Base-by-base conservation (phyloP, 768 basidiomycete species). In the Collybia mongolica region DNA sequence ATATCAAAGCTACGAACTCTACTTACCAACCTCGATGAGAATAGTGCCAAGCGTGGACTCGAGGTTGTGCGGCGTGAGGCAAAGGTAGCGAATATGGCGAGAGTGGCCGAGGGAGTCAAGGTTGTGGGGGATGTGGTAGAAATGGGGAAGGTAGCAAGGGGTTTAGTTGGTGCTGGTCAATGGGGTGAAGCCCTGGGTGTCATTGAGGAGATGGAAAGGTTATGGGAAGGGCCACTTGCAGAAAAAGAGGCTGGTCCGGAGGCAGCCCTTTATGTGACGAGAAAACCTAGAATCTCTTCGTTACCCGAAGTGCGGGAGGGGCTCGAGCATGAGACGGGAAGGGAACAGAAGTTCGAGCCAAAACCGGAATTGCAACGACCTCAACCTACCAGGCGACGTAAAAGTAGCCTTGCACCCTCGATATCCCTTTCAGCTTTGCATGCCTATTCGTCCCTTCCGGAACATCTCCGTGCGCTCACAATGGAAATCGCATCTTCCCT, bases 171-270 rank as follows among this genome's bases (percentile, higher is more conserved):
- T 42, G 85, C 84, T 17, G 93, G 90, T 0, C 90, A 97, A 56
- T 98, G 92, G 89, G 81, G 82, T 12, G 88, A 90, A 48, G 93
- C 93, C 6, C 69, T 98, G 49, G 79, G 78, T 41, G 75, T 93
- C 15, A 79, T 92, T 32, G 84, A 90, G 42, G 77, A 82, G 44
- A 65, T 93, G 53, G 77, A 86, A 48, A 68, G 66, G 42, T 66
- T 89, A 57, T 86, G 85, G 81, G 66, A 76, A 11, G 63, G 58
- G 1, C 42, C 45, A 2, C 46, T 49, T 4, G 1, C 39, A 19
- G 55, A 55, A 22, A 51, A 52, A 23, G 44, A 49, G n/a, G 48
- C 44, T 29, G 9, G 15, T 6, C 5, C 24, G 17, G 43, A 35
- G 11, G 29, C 24, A 14, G 36, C 15, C 15, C 26, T 32, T 4